Conservation (phyloP, 192 early-diverging fungal species). For the Geranomyces variabilis region DNA sequence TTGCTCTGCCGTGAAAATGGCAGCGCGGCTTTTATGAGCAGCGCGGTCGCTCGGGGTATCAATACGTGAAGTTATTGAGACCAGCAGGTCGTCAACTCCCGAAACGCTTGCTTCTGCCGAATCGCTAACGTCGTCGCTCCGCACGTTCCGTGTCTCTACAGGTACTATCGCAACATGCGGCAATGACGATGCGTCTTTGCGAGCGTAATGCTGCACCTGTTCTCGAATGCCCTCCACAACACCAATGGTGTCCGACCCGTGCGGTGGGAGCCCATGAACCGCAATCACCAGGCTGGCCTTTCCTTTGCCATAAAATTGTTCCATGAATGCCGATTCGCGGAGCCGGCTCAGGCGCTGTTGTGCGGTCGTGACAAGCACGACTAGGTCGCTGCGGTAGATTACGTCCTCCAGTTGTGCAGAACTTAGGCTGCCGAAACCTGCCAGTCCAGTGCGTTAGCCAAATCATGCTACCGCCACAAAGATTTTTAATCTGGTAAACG, state of each 20-base stretch:
- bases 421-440: not conserved
- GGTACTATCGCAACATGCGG: constrained; percentile 3
- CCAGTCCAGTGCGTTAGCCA: constrained; percentile 4
- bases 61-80: constrained; percentile 18
- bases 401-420: constrained; percentile 19
- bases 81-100: constrained; percentile 17
- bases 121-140: not conserved
- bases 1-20: constrained; percentile 22
- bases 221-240: constrained; percentile 3
- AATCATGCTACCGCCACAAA: no score
- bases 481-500: not conserved
- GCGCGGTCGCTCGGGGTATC: constrained; percentile 26
- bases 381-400: constrained; percentile 37
- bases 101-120: constrained; percentile 1
- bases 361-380: constrained; percentile 41
- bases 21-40: constrained; percentile 10
- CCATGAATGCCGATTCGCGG: constrained; percentile 30
- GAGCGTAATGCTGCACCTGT: not conserved
- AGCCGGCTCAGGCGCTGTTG: constrained; percentile 16
- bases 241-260: not conserved
- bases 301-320: constrained; percentile 27
- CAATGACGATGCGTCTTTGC: not conserved
- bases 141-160: not conserved
- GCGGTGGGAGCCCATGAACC: constrained; percentile 21
- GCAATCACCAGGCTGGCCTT: constrained; percentile 42